These are phyloP conservation scores for Eucalyptus cloeziana DNA, from an alignment of 345 rosid genomes.

Conservation along the genomic window DNA sequence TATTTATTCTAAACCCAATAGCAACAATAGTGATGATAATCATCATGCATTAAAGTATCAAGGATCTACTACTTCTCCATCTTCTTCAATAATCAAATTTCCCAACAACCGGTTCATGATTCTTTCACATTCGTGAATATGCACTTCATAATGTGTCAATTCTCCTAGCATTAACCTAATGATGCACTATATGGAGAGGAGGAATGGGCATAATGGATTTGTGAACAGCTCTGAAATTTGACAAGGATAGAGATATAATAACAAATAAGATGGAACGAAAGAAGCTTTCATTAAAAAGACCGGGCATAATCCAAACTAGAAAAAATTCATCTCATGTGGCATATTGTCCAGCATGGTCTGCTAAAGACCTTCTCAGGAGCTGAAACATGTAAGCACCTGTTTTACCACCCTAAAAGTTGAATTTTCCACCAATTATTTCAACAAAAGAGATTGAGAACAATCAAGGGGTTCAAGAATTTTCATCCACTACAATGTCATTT, in stretches of 20 bases:
- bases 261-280: not conserved
- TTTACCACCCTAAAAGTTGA: not conserved
- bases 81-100: no score
- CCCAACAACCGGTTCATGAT: not conserved
- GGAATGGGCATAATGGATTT: not conserved
- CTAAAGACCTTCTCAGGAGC: constrained; percentile 58
- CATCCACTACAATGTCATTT: not conserved
- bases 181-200: not conserved
- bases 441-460: not conserved
- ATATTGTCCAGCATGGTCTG: constrained; percentile 43
- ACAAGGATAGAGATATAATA: not conserved
- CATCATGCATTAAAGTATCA: no score
- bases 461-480: not conserved
- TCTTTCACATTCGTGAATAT: not conserved
- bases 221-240: not conserved
- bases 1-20: no score
- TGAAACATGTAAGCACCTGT: constrained; percentile 6
- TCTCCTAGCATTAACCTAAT: not conserved
- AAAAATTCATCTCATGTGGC: constrained; percentile 62
- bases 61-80: no score
- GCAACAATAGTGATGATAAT: no score
- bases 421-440: not conserved
- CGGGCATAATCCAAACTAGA: constrained; percentile 25
- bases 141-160: not conserved
- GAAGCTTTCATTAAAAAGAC: not conserved